Conservation (phyloP, 768 basidiomycete species). For the Sporobolomyces phaffii region DNA sequence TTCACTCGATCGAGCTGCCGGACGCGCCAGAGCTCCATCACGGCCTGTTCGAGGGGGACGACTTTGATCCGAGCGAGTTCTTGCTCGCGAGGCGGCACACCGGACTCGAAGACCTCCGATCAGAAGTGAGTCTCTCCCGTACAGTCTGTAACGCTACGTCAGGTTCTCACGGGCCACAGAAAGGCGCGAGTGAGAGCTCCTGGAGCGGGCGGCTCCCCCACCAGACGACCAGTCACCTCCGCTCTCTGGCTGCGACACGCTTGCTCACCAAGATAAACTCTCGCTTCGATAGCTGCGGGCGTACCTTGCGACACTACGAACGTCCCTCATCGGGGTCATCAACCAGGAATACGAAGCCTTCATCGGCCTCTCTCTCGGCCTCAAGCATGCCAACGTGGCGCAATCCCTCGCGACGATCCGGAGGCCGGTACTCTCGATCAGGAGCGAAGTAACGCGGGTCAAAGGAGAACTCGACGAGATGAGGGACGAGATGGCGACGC, state of each 20-base stretch:
- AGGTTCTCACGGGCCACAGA: too few relatives aligned
- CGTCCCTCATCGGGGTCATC: conserved; percentile 89
- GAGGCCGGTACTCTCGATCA: conserved; percentile 61
- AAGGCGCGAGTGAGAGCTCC: too few relatives aligned
- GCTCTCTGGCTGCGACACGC: too few relatives aligned
- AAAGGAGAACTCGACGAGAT: conserved; percentile 55
- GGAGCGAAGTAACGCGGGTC: conserved; percentile 60
- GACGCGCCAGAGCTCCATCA: conserved; percentile 19
- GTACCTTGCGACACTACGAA: conserved; percentile 74
- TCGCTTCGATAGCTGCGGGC: conserved; percentile 62
- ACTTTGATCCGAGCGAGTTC: conserved; percentile 77
- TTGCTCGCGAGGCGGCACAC: conserved; percentile 73
- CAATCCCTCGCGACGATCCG: conserved; percentile 50
- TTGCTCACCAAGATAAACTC: not conserved
- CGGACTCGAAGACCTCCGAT: conserved; percentile 76
- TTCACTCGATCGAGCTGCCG: conserved; percentile 29
- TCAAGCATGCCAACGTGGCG: conserved; percentile 69
- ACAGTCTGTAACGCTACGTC: not conserved
- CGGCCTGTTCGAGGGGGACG: not conserved
- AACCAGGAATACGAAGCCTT: conserved; percentile 98
- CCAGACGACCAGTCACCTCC: too few relatives aligned
- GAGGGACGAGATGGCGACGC: conserved; percentile 69
- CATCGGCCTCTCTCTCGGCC: conserved; percentile 86
- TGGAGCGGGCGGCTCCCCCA: too few relatives aligned
- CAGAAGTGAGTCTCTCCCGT: conserved; percentile 54